Evolutionary conservation across 352 stramenopile genomes (phyloP), one percentile per base, ranked within the genome.

Genomic region (Globisporangium viniferum): DNA sequence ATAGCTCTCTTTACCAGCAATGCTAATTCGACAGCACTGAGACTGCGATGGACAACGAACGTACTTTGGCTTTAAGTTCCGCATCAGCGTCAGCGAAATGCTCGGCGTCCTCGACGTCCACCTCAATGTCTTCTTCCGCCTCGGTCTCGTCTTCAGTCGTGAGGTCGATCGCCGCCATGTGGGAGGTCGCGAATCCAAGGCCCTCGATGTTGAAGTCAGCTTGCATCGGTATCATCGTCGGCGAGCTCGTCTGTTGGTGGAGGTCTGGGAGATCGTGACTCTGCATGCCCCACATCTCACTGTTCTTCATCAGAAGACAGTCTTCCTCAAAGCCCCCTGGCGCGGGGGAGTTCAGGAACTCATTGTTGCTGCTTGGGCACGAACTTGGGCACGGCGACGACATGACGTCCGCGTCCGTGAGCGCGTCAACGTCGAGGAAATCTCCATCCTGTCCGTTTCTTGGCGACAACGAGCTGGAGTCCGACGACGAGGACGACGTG

Each of bases 311-410:
- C 46, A 73, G 27, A 14, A 64, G 67, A 22, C 57, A 68, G 14
- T 86, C 77, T 49, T 85, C 80, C 55, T 77, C 73, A 53, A 74
- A 55, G 31, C 81, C 78, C 0, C 58, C 73, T 46, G 55, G 75
- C 58, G 56, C 75, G 0, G 72, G 74, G 1, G 74, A 77, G 12
- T 63, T 69, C 29, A 72, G 62, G 20, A 75, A 59, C 1, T 73
- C 72, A 36, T 76, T 75, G 20, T 63, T 74, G n/a, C 10, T 59
- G 63, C 56, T 64, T 35, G 71, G 62, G 54, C 68, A 85, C 62
- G 71, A 76, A 62, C 72, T 91, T 4, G 83, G 80, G 48, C 74
- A 89, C 0, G 81, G 79, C 29, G 79, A 79, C 54, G 80, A 72
- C 62, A 88, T 71, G 59, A 80, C 62, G 58, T 88, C 80, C 31